A percentile compares a stretch with the other conserved stretches of the same genome.
Evolutionary conservation across 352 stramenopile genomes (phyloP).

Genomic region (Phytopythium cucurbitacearum): DNA sequence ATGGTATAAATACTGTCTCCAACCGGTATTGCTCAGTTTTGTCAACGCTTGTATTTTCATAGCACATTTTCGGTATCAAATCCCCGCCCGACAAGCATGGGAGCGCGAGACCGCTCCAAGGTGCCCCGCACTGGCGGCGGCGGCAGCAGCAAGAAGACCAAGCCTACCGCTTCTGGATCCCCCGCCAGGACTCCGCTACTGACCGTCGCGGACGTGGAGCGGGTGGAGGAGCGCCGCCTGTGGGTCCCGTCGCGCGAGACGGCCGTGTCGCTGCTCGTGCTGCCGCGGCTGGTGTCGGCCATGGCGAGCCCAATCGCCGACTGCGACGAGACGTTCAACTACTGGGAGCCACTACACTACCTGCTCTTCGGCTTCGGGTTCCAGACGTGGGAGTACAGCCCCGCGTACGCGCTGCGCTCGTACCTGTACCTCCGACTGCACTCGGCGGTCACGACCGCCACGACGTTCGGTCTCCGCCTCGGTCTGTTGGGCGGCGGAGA

Average conservation of each 20-base stretch:
- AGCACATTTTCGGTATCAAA: too few species aligned
- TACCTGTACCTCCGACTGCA: slow-evolving; percentile 92
- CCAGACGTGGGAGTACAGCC: slow-evolving; percentile 91
- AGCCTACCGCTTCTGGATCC: background rate
- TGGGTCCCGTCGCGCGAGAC: slow-evolving; percentile 61
- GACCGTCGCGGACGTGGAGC: slow-evolving; percentile 7
- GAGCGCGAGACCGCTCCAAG: too few species aligned
- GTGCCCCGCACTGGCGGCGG: background rate
- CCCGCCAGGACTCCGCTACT: background rate
- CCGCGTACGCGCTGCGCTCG: slow-evolving; percentile 93
- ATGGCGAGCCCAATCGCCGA: slow-evolving; percentile 89
- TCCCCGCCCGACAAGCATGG: too few species aligned
- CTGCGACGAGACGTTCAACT: slow-evolving; percentile 99
- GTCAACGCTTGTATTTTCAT: too few species aligned
- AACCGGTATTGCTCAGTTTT: too few species aligned
- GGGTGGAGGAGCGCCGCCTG: slow-evolving; percentile 30
- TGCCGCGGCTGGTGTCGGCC: slow-evolving; percentile 52
- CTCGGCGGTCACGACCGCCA: slow-evolving; percentile 41
- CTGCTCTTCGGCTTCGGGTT: slow-evolving; percentile 91
- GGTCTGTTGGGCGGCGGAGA: slow-evolving; percentile 14
- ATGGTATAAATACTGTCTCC: too few species aligned
- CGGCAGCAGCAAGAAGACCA: slow-evolving; percentile 2
- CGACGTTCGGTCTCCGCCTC: slow-evolving; percentile 31
- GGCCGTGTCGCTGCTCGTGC: slow-evolving; percentile 56
- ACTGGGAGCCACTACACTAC: slow-evolving; percentile 99